Evolutionary conservation across 192 early-diverging fungal species (phyloP), one percentile per base, ranked within the genome.

Genomic region (Linnemannia exigua): DNA sequence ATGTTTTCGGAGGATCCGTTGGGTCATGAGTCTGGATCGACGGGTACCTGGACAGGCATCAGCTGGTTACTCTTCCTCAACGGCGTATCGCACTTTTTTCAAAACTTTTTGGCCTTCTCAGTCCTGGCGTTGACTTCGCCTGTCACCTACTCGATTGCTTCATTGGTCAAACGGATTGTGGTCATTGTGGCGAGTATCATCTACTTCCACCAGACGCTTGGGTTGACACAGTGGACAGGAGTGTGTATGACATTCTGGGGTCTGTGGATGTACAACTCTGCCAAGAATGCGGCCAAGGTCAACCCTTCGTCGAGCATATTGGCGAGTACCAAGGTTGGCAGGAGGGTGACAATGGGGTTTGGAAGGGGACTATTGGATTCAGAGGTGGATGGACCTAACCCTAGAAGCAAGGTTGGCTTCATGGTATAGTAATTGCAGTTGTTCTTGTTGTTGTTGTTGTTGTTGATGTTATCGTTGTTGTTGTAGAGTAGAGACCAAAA

Each of bases 131-230:
- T 94, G 67, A 95, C 96, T 1, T 94, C 93, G 0, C 95, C 96
- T 3, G 95, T 98, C 51, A 97, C 96, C 1, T 98, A 97, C 82
- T 95, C 94, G 15, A 95, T 98, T 44, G 93, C 95, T 4, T 95
- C 94, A 5, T 91, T 98, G 72, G 88, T 96, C 69, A 98, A 98
- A 87, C 91, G 97, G 19, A 96, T 98, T 70, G 93, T 96, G 87
- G 96, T 98, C 31, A 97, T 98, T 87, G 90, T 94, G 36, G 93
- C 95, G 38, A 90, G 91, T 63, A 96, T 98, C 68, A 67, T 96
- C 25, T 98, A 95, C 90, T 96, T 97, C 88, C 92, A 94, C 48
- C 95, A 98, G 79, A 88, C 91, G 16, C 92, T 97, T 7, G 89
- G 90, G 12, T 50, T 75, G 4, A 77, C 93, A 11, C 96, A 98